Percentiles rank a stretch among this genome's conserved stretches.
Evolutionary conservation across 805 yeast species (phyloP).

Genomic region (Kazachstania martiniae): DNA sequence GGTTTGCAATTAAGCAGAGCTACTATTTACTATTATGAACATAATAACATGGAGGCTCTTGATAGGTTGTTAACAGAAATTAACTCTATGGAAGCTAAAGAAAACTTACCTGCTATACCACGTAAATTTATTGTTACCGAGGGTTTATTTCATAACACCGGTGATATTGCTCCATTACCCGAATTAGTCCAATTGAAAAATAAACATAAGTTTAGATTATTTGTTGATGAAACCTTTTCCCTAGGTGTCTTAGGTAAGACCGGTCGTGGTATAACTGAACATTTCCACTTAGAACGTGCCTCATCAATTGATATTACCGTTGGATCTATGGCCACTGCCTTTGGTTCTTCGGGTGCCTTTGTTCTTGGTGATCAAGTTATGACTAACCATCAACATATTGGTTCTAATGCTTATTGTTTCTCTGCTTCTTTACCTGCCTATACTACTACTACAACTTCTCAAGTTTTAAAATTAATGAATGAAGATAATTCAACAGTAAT

Average conservation of each 20-base stretch:
- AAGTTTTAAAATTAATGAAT: conserved; percentile 41
- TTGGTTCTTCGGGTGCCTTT: conserved; percentile 87
- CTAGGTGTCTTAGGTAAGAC: conserved; percentile 75
- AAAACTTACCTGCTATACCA: conserved; percentile 53
- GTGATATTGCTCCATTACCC: conserved; percentile 67
- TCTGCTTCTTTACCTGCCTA: conserved; percentile 93
- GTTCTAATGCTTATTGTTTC: conserved; percentile 82
- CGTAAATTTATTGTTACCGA: conserved; percentile 89
- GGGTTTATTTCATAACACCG: conserved; percentile 72
- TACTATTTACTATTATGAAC: conserved; percentile 61
- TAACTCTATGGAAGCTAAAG: conserved; percentile 48
- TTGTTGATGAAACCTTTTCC: conserved; percentile 80
- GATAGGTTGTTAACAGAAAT: conserved; percentile 56
- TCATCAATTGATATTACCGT: conserved; percentile 70
- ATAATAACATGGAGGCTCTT: conserved; percentile 78
- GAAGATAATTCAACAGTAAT: conserved; percentile 27
- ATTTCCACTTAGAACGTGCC: conserved; percentile 51
- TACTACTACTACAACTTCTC: conserved; percentile 57
- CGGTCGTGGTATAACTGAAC: conserved; percentile 82
- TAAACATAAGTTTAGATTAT: conserved; percentile 73
- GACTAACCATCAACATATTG: conserved; percentile 86
- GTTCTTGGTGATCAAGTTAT: conserved; percentile 78
- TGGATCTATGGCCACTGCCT: conserved; percentile 73
- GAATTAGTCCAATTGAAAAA: conserved; percentile 63
- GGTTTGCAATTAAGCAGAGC: conserved; percentile 83